phyloP scores from a whole-genome alignment of 2,329 filamentous ascomycete species.

The Neofusicoccum kwambonambiense region DNA sequence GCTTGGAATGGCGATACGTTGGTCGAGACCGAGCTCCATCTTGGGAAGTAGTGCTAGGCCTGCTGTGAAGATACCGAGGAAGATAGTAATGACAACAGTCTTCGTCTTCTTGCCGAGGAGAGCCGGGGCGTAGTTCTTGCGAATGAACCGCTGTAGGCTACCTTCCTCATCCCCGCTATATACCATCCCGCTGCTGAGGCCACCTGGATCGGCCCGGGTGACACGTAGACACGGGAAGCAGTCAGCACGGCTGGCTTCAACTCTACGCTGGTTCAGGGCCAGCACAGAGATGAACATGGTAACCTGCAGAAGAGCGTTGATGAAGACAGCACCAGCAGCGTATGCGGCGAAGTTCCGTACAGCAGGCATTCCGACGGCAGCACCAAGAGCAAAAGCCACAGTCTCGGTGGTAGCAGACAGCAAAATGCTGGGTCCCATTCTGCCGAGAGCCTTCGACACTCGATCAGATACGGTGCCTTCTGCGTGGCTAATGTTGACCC shows the following conservation, averaged over 20 bases:
- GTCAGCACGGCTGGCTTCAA: constrained; percentile 85
- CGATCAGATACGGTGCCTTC: constrained; percentile 85
- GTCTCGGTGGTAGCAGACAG: constrained; percentile 95
- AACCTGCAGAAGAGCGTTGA: constrained; percentile 94
- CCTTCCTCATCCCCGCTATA: constrained; percentile 83
- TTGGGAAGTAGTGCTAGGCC: constrained; percentile 81
- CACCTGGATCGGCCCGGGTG: constrained; percentile 68
- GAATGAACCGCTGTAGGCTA: constrained; percentile 79
- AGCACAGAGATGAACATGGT: constrained; percentile 96
- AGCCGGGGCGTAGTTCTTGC: constrained; percentile 80
- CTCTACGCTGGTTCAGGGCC: constrained; percentile 84
- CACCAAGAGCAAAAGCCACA: constrained; percentile 85
- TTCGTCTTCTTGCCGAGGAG: constrained; percentile 81
- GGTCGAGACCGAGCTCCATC: constrained; percentile 84
- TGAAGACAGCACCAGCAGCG: constrained; percentile 90
- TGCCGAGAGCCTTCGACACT: constrained; percentile 82
- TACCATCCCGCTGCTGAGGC: constrained; percentile 60
- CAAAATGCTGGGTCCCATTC: constrained; percentile 95
- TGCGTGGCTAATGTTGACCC: constrained; percentile 87
- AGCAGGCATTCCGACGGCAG: constrained; percentile 95
- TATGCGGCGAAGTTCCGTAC: constrained; percentile 97
- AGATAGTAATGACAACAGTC: constrained; percentile 71
- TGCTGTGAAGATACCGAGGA: constrained; percentile 83
- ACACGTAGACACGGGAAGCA: constrained; percentile 88
- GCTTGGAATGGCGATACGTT: constrained; percentile 88